A percentile compares a stretch with the other conserved stretches of the same genome.
Conservation (phyloP, 2,329 filamentous ascomycete genomes). For the Verruconis gallopava region DNA sequence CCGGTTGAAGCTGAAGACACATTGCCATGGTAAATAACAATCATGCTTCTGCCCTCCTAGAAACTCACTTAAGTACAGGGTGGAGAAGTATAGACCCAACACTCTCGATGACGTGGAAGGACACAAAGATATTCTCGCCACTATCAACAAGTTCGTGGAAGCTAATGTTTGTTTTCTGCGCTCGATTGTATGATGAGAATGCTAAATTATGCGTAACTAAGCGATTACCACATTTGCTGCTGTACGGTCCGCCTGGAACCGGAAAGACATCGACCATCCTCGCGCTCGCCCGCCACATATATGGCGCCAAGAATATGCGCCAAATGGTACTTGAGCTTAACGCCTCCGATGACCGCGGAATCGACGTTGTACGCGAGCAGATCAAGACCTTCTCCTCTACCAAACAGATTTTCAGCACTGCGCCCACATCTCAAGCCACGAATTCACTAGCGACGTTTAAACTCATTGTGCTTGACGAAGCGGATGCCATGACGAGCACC, state of each 20-base stretch:
- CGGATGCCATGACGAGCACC: slow-evolving; percentile 98
- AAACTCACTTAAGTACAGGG: slow-evolving; percentile 40
- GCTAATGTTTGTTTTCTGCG: slow-evolving; percentile 47
- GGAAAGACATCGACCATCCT: slow-evolving; percentile 96
- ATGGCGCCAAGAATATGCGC: slow-evolving; percentile 80
- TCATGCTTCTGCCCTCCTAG: background rate
- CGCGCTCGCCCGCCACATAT: slow-evolving; percentile 84
- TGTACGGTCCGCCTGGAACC: slow-evolving; percentile 92
- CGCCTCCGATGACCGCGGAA: slow-evolving; percentile 91
- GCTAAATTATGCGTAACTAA: slow-evolving; percentile 16
- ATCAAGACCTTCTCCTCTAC: slow-evolving; percentile 99
- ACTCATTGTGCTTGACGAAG: slow-evolving; percentile 93
- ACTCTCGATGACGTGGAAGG: slow-evolving; percentile 87
- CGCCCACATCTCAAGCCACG: slow-evolving; percentile 34
- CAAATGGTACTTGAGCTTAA: slow-evolving; percentile 99
- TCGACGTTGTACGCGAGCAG: slow-evolving; percentile 94
- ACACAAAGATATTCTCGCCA: slow-evolving; percentile 92
- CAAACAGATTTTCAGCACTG: slow-evolving; percentile 84
- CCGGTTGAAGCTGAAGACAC: slow-evolving; percentile 90
- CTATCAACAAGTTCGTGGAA: slow-evolving; percentile 96
- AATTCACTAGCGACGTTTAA: slow-evolving; percentile 64
- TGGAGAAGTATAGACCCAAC: slow-evolving; percentile 90
- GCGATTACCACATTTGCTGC: slow-evolving; percentile 84
- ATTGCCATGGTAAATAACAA: slow-evolving; percentile 61
- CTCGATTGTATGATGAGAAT: background rate